Evolutionary conservation across 2,329 filamentous ascomycete genomes (phyloP), one percentile per base, ranked within the genome.

Genomic region (Elsinoe fawcettii): DNA sequence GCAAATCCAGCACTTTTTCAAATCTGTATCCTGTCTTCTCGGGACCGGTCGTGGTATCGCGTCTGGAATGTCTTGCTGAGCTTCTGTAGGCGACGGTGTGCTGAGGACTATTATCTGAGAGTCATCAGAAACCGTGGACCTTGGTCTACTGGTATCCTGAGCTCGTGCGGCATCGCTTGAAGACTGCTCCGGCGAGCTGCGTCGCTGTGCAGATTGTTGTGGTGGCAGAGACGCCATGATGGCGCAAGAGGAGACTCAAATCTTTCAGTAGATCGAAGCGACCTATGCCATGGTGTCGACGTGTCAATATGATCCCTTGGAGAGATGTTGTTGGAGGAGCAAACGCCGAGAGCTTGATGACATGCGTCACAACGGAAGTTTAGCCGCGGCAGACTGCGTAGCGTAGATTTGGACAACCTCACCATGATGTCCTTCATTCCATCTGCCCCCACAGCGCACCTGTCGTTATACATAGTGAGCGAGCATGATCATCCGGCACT

Each of bases 1-100:
- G 69, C 84, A 87, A 61, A 87, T 86, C 84, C 84, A 87, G 67
- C 84, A 87, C 68, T 79, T 83, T 59, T 76, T 75, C 11, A 72
- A 64, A 20, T 74, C 70, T 16, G 64, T 60, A 9, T 71, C 67
- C 34, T 74, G 54, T 27, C 54, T 41, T 36, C 30, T 65, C 37
- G 64, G 56, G 2, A 18, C 18, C 5, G 46, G 56, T 44, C 49
- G 30, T 4, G n/a, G 3, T 20, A 32, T 20, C 11, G n/a, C 18
- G 5, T 9, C 11, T 22, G 14, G 3, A 32, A 5, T 14, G 20
- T 53, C 49, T 30, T 12, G 3, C 14, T 25, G 23, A 32, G 34
- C 16, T 60, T 65, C 61, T 12, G 60, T 55, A 64, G 62, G 63
- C 30, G 62, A 51, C 22, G 63, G 65, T 27, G 67, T 68, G 61